Conservation (phyloP, 768 basidiomycete genomes). For the Agaricus subrufescens region DNA sequence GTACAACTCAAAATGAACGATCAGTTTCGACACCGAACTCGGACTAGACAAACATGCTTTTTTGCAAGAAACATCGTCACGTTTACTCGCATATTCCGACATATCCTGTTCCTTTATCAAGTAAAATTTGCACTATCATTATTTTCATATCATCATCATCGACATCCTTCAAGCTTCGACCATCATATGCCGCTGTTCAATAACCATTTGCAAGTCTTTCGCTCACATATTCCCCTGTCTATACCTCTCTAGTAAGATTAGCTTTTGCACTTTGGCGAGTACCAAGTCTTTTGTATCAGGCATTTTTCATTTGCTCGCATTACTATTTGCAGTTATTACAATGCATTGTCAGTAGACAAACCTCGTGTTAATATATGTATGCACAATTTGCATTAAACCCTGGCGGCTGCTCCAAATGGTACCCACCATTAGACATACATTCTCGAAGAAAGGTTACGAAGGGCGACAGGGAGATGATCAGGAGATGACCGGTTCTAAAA, state of each 20-base stretch:
- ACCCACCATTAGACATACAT: no score
- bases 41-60: slow-evolving; percentile 8
- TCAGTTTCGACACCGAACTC: neutral
- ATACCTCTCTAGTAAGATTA: neutral
- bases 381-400: neutral
- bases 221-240: neutral
- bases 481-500: no score
- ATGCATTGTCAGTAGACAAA: slow-evolving; percentile 6
- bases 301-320: slow-evolving; percentile 6
- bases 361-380: neutral
- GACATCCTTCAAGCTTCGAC: neutral
- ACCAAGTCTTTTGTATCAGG: neutral
- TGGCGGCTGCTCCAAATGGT: neutral
- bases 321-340: slow-evolving; percentile 4
- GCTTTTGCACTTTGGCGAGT: neutral
- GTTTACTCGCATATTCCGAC: slow-evolving; percentile 3
- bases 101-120: slow-evolving; percentile 9
- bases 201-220: slow-evolving; percentile 4
- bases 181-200: slow-evolving; percentile 5
- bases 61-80: neutral
- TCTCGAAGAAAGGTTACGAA: neutral
- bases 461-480: no score
- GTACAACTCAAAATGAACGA: neutral
- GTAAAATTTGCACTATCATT: slow-evolving; percentile 8
- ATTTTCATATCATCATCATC: slow-evolving; percentile 7